Percentiles rank a stretch among this genome's conserved stretches.
phyloP scores from a whole-genome alignment of 75 land plant species.

The Sequoiadendron giganteum region DNA sequence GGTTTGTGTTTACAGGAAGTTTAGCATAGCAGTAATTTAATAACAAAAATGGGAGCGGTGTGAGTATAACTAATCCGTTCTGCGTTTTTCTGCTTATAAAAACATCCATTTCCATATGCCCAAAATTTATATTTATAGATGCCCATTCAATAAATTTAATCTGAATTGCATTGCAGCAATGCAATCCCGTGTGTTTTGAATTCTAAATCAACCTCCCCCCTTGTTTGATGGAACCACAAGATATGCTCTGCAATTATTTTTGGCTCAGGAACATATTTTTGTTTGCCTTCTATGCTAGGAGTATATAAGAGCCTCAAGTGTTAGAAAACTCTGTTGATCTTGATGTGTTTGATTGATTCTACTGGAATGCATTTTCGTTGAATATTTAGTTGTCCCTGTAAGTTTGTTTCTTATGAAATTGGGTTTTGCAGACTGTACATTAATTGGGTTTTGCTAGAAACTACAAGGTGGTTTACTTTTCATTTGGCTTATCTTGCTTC shows the following conservation, averaged over 20 bases:
- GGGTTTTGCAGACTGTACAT: conserved; percentile 26
- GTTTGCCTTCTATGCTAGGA: too few relatives aligned
- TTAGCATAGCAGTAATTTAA: neutral
- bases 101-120: neutral
- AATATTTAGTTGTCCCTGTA: neutral
- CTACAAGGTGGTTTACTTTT: too few relatives aligned
- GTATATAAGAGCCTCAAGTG: too few relatives aligned
- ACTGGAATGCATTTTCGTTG: too few relatives aligned
- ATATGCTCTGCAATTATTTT: conserved; percentile 9
- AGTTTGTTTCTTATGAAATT: neutral
- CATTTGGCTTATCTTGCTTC: neutral
- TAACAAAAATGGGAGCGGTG: conserved; percentile 1
- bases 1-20: neutral
- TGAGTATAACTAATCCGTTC: neutral
- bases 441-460: too few relatives aligned
- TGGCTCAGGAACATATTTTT: neutral
- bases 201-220: conserved; percentile 57
- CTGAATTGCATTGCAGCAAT: conserved; percentile 1
- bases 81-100: neutral
- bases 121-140: neutral
- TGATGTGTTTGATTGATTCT: too few relatives aligned
- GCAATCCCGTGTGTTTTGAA: conserved; percentile 39
- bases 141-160: neutral
- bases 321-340: too few relatives aligned
- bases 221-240: conserved; percentile 75